These are phyloP conservation scores for Populus alba DNA, from an alignment of 345 rosid species.

Conservation along the genomic window DNA sequence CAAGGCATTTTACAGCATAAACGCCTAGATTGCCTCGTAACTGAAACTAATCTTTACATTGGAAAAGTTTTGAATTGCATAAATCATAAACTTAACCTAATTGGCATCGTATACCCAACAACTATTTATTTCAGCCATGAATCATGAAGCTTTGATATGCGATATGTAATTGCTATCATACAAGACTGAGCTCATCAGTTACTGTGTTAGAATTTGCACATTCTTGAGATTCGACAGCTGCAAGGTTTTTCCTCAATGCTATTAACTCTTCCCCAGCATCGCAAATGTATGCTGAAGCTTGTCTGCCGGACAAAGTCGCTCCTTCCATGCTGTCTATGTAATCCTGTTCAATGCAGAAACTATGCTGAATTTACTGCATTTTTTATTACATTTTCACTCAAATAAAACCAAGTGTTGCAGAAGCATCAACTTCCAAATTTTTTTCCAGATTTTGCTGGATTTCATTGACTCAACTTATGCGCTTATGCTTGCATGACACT, in stretches of 20 bases:
- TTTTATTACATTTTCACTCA: background rate
- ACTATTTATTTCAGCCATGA: conserved; percentile 20
- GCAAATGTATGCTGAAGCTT: conserved; percentile 83
- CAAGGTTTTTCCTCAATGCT: conserved; percentile 61
- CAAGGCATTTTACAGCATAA: background rate
- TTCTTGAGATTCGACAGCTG: conserved; percentile 34
- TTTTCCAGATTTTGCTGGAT: background rate
- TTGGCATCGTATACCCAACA: background rate
- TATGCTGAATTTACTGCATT: background rate
- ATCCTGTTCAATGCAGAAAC: conserved; percentile 47
- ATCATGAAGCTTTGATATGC: background rate
- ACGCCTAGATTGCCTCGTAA: background rate
- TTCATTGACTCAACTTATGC: background rate
- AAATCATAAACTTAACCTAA: background rate
- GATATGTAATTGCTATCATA: conserved; percentile 21
- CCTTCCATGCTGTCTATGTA: conserved; percentile 99
- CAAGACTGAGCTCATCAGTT: conserved; percentile 73
- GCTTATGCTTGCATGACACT: too few relatives aligned
- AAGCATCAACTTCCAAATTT: background rate
- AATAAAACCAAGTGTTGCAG: background rate
- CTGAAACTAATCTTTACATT: background rate
- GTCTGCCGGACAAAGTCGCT: conserved; percentile 92
- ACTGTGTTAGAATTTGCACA: conserved; percentile 17
- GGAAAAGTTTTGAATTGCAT: background rate
- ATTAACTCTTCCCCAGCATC: conserved; percentile 76